A percentile compares a stretch with the other conserved stretches of the same genome.
Evolutionary conservation across 148 eudicot genomes (phyloP).

Genomic region (Limonium bicolor): DNA sequence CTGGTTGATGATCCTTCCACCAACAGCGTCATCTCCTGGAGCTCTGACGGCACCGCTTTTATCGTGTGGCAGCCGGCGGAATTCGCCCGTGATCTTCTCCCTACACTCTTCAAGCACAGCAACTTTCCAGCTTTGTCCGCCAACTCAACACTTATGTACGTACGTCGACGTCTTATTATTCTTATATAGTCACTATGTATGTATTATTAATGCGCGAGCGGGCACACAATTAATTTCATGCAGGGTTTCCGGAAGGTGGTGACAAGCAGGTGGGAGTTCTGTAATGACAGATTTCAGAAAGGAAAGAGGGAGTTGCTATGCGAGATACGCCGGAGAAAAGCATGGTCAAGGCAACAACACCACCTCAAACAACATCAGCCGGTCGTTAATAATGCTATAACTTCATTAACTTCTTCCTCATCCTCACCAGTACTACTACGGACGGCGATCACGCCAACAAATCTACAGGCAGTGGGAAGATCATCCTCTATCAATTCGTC

Average conservation of each 20-base stretch:
- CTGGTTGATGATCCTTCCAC: constrained; percentile 68
- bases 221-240: neutral
- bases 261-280: constrained; percentile 75
- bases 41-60: constrained; percentile 51
- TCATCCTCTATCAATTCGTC: constrained; percentile 55
- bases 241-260: constrained; percentile 89
- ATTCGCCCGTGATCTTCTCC: constrained; percentile 80
- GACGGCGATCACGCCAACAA: neutral
- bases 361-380: constrained; percentile 16
- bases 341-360: constrained; percentile 32
- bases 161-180: neutral
- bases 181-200: neutral
- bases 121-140: constrained; percentile 95
- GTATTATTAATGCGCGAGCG: neutral
- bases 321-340: constrained; percentile 63
- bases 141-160: constrained; percentile 94
- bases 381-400: too few relatives aligned
- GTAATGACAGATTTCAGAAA: constrained; percentile 63
- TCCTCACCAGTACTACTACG: constrained; percentile 6
- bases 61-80: constrained; percentile 97
- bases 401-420: neutral
- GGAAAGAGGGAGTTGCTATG: constrained; percentile 43
- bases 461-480: constrained; percentile 40
- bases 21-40: constrained; percentile 69
- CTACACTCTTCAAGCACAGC: constrained; percentile 83